Conservation (phyloP, 768 basidiomycete genomes). For the Fomitopsis serialis region DNA sequence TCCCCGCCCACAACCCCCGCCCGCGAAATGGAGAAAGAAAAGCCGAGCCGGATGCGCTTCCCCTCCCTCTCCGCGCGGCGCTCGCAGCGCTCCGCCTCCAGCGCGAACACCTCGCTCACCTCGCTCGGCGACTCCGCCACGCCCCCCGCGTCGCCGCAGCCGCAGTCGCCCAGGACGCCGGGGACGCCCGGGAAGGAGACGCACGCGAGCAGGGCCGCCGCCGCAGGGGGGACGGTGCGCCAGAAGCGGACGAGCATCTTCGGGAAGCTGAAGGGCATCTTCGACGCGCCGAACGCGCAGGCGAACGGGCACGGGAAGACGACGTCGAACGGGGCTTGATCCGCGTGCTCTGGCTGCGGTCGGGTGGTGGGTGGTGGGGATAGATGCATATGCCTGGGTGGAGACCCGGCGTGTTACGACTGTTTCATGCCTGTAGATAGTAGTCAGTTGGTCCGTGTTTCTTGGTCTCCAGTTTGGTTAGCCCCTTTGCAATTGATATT, state of each 20-base stretch:
- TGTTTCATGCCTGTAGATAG: no score
- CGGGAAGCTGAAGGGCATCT: slow-evolving; percentile 26
- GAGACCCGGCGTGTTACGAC: no score
- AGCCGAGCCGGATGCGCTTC: slow-evolving; percentile 22
- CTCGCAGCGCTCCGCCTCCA: slow-evolving; percentile 13
- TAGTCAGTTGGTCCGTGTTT: no score
- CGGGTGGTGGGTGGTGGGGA: not conserved
- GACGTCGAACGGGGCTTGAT: not conserved
- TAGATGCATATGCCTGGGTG: not conserved
- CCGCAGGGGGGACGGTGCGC: slow-evolving; percentile 9
- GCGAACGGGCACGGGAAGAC: not conserved
- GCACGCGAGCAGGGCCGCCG: slow-evolving; percentile 3
- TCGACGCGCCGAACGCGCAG: slow-evolving; percentile 8
- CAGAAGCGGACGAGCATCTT: slow-evolving; percentile 26
- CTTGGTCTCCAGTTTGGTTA: no score
- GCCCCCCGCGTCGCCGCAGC: no score
- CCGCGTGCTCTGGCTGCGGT: no score
- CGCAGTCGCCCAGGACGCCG: not conserved
- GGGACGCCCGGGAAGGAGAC: not conserved
- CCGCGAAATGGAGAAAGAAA: slow-evolving; percentile 15
- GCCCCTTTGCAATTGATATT: no score
- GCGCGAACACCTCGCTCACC: slow-evolving; percentile 10
- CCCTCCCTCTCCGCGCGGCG: slow-evolving; percentile 20
- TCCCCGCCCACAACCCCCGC: slow-evolving; percentile 7
- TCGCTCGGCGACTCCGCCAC: slow-evolving; percentile 10